These are phyloP conservation scores for Mycena crocata DNA, from an alignment of 768 basidiomycete genomes.

Conservation along the genomic window DNA sequence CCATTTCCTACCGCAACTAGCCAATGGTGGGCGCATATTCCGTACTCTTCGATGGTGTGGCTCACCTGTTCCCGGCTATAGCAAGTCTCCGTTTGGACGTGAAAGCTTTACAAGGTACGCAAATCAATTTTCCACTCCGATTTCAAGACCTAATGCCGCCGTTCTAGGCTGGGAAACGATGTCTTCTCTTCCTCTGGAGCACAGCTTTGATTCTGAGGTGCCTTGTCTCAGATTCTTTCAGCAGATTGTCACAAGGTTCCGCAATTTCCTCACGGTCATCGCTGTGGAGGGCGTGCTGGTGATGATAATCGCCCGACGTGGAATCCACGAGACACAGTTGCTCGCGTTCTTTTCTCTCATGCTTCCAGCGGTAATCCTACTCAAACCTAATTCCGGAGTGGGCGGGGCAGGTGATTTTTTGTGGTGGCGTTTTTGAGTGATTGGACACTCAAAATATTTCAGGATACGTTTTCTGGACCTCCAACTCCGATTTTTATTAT, in stretches of 20 bases:
- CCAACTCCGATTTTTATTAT: conserved; percentile 38
- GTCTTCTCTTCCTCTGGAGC: conserved; percentile 23
- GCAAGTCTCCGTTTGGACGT: conserved; percentile 41
- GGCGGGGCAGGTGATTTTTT: conserved; percentile 48
- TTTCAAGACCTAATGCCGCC: conserved; percentile 1
- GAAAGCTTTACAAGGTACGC: conserved; percentile 33
- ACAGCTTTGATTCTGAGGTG: conserved; percentile 15
- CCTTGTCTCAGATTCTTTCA: conserved; percentile 26
- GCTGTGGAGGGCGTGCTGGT: conserved; percentile 19
- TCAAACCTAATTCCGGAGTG: conserved; percentile 48
- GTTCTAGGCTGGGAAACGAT: conserved; percentile 13
- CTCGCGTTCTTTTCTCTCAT: conserved; percentile 42
- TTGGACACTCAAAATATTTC: not conserved
- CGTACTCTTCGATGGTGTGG: not conserved
- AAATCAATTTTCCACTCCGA: not conserved
- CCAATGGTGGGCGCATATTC: conserved; percentile 42
- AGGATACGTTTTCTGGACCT: conserved; percentile 37
- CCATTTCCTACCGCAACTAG: conserved; percentile 53
- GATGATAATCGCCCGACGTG: conserved; percentile 28
- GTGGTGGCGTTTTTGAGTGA: conserved; percentile 54
- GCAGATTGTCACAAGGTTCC: conserved; percentile 25
- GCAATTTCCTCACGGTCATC: conserved; percentile 25
- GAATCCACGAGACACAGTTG: conserved; percentile 35
- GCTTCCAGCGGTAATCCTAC: conserved; percentile 44
- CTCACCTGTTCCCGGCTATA: conserved; percentile 19